Base-by-base conservation (phyloP, 352 stramenopile species). In the Pythium sp. region DNA sequence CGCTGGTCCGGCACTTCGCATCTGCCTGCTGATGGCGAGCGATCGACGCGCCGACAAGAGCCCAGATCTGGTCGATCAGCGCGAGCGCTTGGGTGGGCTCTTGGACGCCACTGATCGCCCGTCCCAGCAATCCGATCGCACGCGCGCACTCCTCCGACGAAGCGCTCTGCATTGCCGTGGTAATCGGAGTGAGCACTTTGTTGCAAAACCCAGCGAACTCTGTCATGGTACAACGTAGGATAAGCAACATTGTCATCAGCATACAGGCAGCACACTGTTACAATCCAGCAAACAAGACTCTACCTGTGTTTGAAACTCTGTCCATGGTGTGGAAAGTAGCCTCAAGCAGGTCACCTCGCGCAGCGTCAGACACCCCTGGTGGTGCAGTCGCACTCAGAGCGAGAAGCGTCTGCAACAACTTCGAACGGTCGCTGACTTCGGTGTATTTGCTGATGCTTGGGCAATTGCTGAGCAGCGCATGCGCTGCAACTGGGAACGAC, bases 371-470 rank as follows among this genome's bases (percentile, higher is more conserved):
- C 53, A 60, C 63, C 46, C 30, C 62, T n/a, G 32, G 57, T 28
- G n/a, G 64, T 5, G 15, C 54, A 15, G 38, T 65, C 68, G 3
- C n/a, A 26, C 58, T 67, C 11, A 58, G 14, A 28, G 65, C 28
- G 11, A 78, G 65, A 58, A 86, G 49, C 26, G 63, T 22, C 55
- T 77, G 70, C 7, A 91, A 43, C 41, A 90, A 62, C 32, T 81
- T 71, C 0, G 74, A 41, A 47, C 84, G 83, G 14, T 91, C 84
- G 15, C 76, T 69, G 62, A 83, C 58, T 5, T 78, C 77, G 20
- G 85, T 87, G 64, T 91, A 87, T 63, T 95, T 88, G 36, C 81
- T 90, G 64, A 92, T 81, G 18, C 67, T 80, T 1, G 78, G 71
- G 67, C 79, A 89, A 46, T 79, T 72, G 18, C 79, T 72, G 20